A percentile compares a stretch with the other conserved stretches of the same genome.
Evolutionary conservation across 2,329 filamentous ascomycete genomes (phyloP).

Genomic region (Diaporthe eres): DNA sequence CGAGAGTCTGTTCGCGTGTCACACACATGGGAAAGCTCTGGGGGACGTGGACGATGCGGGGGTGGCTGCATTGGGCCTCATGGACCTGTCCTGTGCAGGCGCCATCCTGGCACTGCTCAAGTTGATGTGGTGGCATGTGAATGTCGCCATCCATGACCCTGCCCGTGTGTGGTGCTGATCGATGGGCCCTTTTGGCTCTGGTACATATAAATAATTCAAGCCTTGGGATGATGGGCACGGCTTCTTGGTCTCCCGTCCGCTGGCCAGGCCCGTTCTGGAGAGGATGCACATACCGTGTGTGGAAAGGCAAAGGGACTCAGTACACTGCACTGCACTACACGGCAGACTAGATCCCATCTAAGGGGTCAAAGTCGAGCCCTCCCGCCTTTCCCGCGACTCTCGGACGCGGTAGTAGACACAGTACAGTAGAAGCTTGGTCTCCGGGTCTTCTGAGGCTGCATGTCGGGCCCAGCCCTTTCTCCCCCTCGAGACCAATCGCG

Average conservation of each 20-base stretch:
- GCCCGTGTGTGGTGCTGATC: not conserved
- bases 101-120: constrained; percentile 1
- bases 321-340: not conserved
- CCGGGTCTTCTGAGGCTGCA: not conserved
- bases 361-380: constrained; percentile 12
- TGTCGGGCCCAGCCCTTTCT: not conserved
- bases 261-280: constrained; percentile 16
- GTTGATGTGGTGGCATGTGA: constrained; percentile 18
- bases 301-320: not conserved
- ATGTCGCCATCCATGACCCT: constrained; percentile 17
- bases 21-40: not conserved
- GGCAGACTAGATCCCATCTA: not conserved
- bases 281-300: not conserved
- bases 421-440: not conserved
- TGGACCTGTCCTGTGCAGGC: constrained; percentile 15
- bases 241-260: constrained; percentile 11
- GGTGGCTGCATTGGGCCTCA: constrained; percentile 16
- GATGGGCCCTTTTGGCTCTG: not conserved
- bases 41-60: constrained; percentile 11
- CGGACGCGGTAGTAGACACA: not conserved
- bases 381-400: not conserved
- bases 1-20: constrained; percentile 26
- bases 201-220: not conserved
- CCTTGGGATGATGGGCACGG: constrained; percentile 7
- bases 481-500: not conserved